These are phyloP conservation scores for Artemisia tridentata DNA, from an alignment of 129 eudicot genomes.

Conservation along the genomic window DNA sequence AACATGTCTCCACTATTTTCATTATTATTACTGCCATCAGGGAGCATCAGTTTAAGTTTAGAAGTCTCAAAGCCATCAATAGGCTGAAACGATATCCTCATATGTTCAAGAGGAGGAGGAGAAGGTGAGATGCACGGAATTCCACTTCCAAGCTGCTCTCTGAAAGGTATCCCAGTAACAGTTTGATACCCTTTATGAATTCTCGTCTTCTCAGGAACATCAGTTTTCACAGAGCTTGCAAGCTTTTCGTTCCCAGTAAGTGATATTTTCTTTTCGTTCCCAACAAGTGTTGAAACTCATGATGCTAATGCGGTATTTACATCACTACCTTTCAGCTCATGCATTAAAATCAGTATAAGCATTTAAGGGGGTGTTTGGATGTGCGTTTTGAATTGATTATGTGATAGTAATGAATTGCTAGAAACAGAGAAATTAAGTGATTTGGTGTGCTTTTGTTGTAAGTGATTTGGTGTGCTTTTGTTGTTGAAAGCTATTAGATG, in stretches of 20 bases:
- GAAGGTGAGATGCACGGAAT: slow-evolving; percentile 54
- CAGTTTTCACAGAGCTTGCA: slow-evolving; percentile 40
- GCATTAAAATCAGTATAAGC: too few species aligned
- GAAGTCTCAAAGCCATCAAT: slow-evolving; percentile 56
- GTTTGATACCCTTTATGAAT: slow-evolving; percentile 21
- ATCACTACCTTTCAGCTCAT: too few species aligned
- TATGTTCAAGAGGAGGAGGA: slow-evolving; percentile 91
- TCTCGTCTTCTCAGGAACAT: slow-evolving; percentile 36
- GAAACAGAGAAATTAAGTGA: too few species aligned
- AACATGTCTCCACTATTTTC: slow-evolving; percentile 53
- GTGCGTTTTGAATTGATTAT: too few species aligned
- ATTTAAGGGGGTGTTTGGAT: too few species aligned
- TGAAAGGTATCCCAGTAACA: slow-evolving; percentile 39
- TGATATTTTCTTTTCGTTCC: slow-evolving; percentile 40
- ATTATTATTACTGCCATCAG: slow-evolving; percentile 48
- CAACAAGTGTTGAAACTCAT: too few species aligned
- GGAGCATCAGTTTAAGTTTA: slow-evolving; percentile 66
- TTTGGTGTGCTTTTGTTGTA: too few species aligned
- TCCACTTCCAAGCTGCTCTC: slow-evolving; percentile 38
- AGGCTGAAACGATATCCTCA: slow-evolving; percentile 93
- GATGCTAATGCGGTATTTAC: too few species aligned
- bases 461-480: too few species aligned
- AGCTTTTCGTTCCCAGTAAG: slow-evolving; percentile 42
- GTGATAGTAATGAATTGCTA: too few species aligned
- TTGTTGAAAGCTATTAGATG: too few species aligned